A percentile compares a stretch with the other conserved stretches of the same genome.
phyloP scores from a whole-genome alignment of 1,284 basidiomycete species.

The Neolentinus lepideus region DNA sequence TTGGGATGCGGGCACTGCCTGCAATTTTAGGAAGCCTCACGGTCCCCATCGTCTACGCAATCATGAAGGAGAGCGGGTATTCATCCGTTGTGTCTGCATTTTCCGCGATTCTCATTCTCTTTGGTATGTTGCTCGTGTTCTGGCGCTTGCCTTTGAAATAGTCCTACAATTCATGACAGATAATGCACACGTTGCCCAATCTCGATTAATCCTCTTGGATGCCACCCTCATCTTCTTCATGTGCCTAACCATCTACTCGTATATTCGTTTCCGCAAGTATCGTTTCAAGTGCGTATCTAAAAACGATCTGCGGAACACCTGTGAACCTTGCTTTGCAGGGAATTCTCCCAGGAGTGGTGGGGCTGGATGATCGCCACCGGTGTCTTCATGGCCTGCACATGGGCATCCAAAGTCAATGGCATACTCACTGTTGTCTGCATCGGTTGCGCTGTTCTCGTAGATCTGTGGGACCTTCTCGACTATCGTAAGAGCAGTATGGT shows the following conservation, averaged over 20 bases:
- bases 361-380: constrained; percentile 90
- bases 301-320: constrained; percentile 2
- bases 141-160: neutral
- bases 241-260: constrained; percentile 89
- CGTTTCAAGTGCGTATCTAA: constrained; percentile 68
- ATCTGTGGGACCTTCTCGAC: constrained; percentile 95
- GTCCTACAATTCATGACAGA: constrained; percentile 41
- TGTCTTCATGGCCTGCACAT: constrained; percentile 88
- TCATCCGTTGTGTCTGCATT: constrained; percentile 86
- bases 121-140: constrained; percentile 46
- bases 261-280: constrained; percentile 92
- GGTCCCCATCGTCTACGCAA: constrained; percentile 86
- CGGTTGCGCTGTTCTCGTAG: constrained; percentile 86
- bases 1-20: constrained; percentile 88
- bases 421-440: constrained; percentile 88
- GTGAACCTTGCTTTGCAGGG: constrained; percentile 33
- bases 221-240: constrained; percentile 96
- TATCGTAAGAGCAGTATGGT: constrained; percentile 84
- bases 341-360: constrained; percentile 91
- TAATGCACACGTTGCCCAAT: constrained; percentile 94
- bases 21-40: constrained; percentile 89
- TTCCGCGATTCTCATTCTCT: constrained; percentile 78
- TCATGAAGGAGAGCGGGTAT: constrained; percentile 98
- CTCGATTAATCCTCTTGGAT: constrained; percentile 93
- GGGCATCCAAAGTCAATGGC: constrained; percentile 98